A percentile compares a stretch with the other conserved stretches of the same genome.
These are phyloP conservation scores for Cercospora sesami DNA, from an alignment of 2,329 filamentous ascomycete species.

Conservation along the genomic window DNA sequence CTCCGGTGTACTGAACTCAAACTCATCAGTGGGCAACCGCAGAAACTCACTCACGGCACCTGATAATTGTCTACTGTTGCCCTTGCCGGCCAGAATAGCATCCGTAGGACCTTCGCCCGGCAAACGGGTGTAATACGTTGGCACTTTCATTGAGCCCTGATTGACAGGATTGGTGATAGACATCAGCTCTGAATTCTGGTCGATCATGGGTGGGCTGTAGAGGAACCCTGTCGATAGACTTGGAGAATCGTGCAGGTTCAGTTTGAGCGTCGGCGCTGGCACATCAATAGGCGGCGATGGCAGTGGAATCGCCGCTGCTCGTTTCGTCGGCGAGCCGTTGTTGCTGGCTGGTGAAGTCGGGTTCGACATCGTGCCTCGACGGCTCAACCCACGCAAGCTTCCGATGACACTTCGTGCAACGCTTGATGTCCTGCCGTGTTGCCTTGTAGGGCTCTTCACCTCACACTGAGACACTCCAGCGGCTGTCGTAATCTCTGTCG, in stretches of 20 bases:
- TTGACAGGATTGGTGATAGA: constrained; percentile 16
- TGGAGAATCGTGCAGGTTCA: constrained; percentile 30
- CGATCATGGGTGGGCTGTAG: constrained; percentile 10
- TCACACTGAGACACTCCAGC: constrained; percentile 4
- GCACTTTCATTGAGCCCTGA: constrained; percentile 11
- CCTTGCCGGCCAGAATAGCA: background rate
- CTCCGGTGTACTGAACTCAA: constrained; percentile 12
- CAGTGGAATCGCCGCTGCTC: constrained; percentile 23
- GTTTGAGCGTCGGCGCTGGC: constrained; percentile 28
- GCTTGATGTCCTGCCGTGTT: constrained; percentile 25
- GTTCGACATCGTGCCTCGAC: constrained; percentile 19
- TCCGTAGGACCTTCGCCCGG: constrained; percentile 14
- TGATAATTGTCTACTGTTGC: background rate
- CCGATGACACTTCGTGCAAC: constrained; percentile 31
- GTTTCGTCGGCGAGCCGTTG: constrained; percentile 15
- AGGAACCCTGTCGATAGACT: constrained; percentile 26
- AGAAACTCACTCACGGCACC: constrained; percentile 16
- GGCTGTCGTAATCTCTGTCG: background rate
- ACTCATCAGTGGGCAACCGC: constrained; percentile 16
- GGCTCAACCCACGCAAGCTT: constrained; percentile 28
- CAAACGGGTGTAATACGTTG: constrained; percentile 20
- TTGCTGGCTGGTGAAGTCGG: constrained; percentile 12
- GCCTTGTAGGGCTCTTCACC: constrained; percentile 14
- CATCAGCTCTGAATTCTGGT: constrained; percentile 17
- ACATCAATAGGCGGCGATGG: constrained; percentile 33